A percentile compares a stretch with the other conserved stretches of the same genome.
Evolutionary conservation across 345 rosid species (phyloP).

Genomic region (Eucalyptus marginata): DNA sequence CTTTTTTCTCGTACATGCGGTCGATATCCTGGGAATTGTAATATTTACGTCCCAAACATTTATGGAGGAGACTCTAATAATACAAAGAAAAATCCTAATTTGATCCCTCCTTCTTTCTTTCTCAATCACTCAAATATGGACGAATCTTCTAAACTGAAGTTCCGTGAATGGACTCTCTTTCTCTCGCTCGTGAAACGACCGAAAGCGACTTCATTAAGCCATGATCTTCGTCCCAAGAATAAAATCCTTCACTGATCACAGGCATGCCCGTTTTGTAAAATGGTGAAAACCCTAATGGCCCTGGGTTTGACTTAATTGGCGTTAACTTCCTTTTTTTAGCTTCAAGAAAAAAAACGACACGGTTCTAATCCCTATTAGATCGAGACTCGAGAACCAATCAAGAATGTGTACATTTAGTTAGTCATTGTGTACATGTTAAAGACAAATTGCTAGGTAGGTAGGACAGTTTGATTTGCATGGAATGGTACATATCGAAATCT

Average conservation of each 20-base stretch:
- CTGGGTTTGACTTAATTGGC: neutral
- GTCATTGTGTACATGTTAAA: neutral
- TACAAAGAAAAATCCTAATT: neutral
- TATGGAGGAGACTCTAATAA: neutral
- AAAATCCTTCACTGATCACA: neutral
- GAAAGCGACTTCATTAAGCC: neutral
- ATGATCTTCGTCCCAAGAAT: neutral
- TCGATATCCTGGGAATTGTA: neutral
- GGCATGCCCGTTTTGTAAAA: neutral
- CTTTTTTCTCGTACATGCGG: neutral
- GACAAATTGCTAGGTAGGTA: neutral
- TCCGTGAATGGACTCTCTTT: neutral
- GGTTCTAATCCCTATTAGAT: neutral
- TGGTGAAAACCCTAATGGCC: neutral
- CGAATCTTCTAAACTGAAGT: neutral
- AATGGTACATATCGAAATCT: neutral
- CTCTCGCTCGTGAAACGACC: neutral
- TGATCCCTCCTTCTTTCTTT: neutral
- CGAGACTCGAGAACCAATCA: neutral
- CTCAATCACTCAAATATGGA: neutral
- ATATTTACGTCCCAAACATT: neutral
- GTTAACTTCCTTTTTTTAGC: neutral
- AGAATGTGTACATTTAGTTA: neutral
- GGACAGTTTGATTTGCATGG: neutral
- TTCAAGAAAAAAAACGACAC: neutral